Evolutionary conservation across 306 rosid species (phyloP), one percentile per base, ranked within the genome.

Genomic region (Psophocarpus tetragonolobus): DNA sequence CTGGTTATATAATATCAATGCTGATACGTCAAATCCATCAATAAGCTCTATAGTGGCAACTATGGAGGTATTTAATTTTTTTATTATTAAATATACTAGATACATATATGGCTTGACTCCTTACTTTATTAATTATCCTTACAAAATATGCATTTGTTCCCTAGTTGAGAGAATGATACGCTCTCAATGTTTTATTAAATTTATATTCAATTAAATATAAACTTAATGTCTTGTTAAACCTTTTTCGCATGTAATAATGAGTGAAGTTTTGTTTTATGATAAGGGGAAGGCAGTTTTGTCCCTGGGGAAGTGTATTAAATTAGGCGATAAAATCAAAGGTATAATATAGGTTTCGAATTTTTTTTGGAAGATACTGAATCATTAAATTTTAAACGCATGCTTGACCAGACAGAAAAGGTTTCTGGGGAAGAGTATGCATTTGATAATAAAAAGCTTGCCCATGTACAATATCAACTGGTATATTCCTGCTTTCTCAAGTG

Each of bases 1-100:
- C 99, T 18, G 99, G 97, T 27, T 97, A 95, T 88, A 95, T 95
- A 62, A 74, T 95, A 73, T 95, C 99, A 80, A 92, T 87, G 97
- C 97, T 62, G 99, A 97, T 76, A 81, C 91, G 80, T 78, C 96
- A 72, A 84, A 56, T 68, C 99, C 97, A 57, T 65, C 96, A 73
- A 95, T 95, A 70, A 97, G 99, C 81, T 91, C 92, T 78, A 95
- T 97, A 7, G 92, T 95, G 67, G 85, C 96, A 77, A 89, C 70
- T 18, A 81, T 73, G 38, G 97, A 92, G 90, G 99, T 95, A 84
- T 51, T 44, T 45, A 71, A 3, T 41, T 45, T 14, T 24, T 75
- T 39, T 41, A 5, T n/a, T 47, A 9, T 74, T n/a, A n/a, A n/a
- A n/a, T n/a, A n/a, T n/a, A n/a, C n/a, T n/a, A n/a, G n/a, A n/a